Percentiles rank a stretch among this genome's conserved stretches.
These are phyloP conservation scores for Nowakowskiella sp. DNA, from an alignment of 192 early-diverging fungal species.

Conservation along the genomic window DNA sequence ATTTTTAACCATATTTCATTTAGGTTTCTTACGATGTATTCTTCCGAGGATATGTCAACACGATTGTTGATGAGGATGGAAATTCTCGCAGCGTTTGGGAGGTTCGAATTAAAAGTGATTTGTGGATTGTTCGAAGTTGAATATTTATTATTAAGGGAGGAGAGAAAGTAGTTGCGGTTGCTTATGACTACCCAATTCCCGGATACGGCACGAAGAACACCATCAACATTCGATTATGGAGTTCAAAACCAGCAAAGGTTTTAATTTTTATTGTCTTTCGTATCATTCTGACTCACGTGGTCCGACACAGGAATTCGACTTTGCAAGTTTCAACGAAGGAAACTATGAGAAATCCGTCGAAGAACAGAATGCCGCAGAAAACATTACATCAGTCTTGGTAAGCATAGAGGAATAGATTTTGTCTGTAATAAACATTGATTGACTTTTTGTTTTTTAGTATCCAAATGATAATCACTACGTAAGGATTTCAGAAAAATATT, in stretches of 20 bases:
- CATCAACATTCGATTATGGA: constrained; percentile 97
- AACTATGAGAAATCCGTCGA: constrained; percentile 88
- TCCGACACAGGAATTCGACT: constrained; percentile 15
- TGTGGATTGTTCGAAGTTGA: constrained; percentile 3
- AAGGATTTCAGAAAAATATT: too few species aligned
- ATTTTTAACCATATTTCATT: too few species aligned
- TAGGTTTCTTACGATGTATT: constrained; percentile 75
- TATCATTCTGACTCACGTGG: constrained; percentile 19
- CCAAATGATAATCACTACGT: constrained; percentile 98
- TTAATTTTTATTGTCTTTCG: not conserved
- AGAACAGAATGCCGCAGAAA: constrained; percentile 86
- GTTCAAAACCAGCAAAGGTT: constrained; percentile 74
- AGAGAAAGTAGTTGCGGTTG: constrained; percentile 82
- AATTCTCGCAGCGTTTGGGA: constrained; percentile 73
- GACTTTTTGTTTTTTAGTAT: constrained; percentile 50
- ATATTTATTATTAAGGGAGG: constrained; percentile 35
- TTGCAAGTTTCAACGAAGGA: constrained; percentile 67
- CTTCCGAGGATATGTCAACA: constrained; percentile 83
- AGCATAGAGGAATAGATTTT: not conserved
- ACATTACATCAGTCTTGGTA: constrained; percentile 78
- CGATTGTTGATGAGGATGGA: constrained; percentile 56
- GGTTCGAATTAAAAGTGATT: constrained; percentile 4
- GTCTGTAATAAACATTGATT: not conserved
- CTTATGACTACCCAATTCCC: constrained; percentile 95
- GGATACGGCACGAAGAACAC: constrained; percentile 90